Evolutionary conservation across 768 basidiomycete species (phyloP), one percentile per base, ranked within the genome.

Genomic region (Kwoniella sp.): DNA sequence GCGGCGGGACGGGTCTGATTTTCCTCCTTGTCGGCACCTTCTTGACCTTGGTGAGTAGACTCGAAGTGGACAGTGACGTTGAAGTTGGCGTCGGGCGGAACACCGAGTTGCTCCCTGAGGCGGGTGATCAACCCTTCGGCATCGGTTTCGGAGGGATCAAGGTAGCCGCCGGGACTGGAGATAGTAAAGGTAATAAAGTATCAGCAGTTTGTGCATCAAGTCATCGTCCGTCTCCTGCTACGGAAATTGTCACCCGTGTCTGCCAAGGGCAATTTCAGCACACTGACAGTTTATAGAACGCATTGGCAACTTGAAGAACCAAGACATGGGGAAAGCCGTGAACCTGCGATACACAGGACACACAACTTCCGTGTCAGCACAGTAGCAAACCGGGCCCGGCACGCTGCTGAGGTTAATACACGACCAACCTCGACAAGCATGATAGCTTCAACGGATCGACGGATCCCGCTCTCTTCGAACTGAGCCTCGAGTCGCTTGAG

Each of bases 271-370:
- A 33, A 33, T n/a, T n/a, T n/a, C n/a, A n/a, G n/a, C 33, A 44
- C 24, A 83, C 89, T 73, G 72, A 92, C 92, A 99, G 87, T 80
- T 98, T 97, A 85, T 97, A 98, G 81, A 98, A 99, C 17, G 93
- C 92, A 79, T 96, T 97, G 22, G 94, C 96, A 77, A 99, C 96
- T 77, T 98, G 96, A 5, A 97, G 85, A 88, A 98, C 93, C 69
- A 99, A 86, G 65, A 98, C 92, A 74, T 99, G 95, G 1, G 95
- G 94, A 75, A 95, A 92, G 0, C 94, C 95, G 71, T 97, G 94
- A 78, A 54, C 58, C 59, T 68, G 55, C 22, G 17, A n/a, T n/a
- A n/a, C n/a, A n/a, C n/a, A n/a, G n/a, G n/a, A n/a, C n/a, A n/a
- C n/a, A n/a, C n/a, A n/a, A n/a, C n/a, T n/a, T n/a, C n/a, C n/a